Evolutionary conservation across 805 yeast genomes (phyloP), one percentile per base, ranked within the genome.

Genomic region (Ogataea philodendri): DNA sequence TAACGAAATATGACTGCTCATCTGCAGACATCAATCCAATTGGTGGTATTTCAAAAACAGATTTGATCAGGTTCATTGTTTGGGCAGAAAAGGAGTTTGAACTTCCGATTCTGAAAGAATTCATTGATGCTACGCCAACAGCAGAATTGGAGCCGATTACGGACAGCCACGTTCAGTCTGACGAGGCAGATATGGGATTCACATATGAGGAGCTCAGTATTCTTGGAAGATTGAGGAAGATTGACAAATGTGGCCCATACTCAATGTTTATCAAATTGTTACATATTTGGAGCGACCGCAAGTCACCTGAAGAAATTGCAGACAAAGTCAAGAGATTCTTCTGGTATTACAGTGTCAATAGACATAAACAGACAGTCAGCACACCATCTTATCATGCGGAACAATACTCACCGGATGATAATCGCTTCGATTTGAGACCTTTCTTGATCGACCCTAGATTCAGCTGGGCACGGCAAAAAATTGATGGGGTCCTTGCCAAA

Each of bases 321-420:
- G 87, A 77, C 28, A 94, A 94, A 58, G 98, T 93, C 8, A 90
- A 93, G 60, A 70, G 79, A 37, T 93, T 93, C 63, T 93, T 85
- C 72, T 89, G 84, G 68, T 93, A 76, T 57, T 94, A 93, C 62
- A 96, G 97, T 4, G 76, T 93, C 39, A 93, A 93, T 61, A 78
- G 99, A 53, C 99, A 93, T 62, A 93, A 93, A 63, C 93, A 86
- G 79, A 93, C 98, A 1, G 89, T 90, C n/a, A 72, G 89, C 59
- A 93, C 99, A 0, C 99, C 99, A 9, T 76, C 94, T 22, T 93
- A 93, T 55, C 98, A 93, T 53, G 99, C 98, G 0, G 99, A 93
- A 59, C 94, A 86, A 54, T 93, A 93, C 57, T 89, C 97, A 3
- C 97, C 98, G 1, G 99, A 93, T 60, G 99, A 93, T 61, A 93